Conservation (phyloP, 2,329 filamentous ascomycete genomes). For the Botryotinia globosa region DNA sequence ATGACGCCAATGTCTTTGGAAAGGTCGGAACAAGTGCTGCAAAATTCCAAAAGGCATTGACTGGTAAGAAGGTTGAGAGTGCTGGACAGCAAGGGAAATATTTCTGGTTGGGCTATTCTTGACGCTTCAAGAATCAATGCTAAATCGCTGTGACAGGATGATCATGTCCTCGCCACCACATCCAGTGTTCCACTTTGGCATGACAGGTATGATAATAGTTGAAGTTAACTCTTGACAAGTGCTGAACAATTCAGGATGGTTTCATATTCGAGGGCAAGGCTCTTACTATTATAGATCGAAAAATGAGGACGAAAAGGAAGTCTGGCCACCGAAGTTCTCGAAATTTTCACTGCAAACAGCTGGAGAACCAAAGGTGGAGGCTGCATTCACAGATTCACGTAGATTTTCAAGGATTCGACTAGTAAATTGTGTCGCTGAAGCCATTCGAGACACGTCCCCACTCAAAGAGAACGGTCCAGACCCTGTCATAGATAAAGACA, state of each 20-base stretch:
- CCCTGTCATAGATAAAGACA: conserved; percentile 76
- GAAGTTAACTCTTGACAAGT: conserved; percentile 1
- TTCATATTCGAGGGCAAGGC: conserved; percentile 77
- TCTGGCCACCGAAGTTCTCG: conserved; percentile 86
- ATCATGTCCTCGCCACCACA: conserved; percentile 77
- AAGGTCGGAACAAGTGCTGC: conserved; percentile 80
- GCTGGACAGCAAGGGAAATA: conserved; percentile 94
- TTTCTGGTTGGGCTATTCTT: conserved; percentile 62
- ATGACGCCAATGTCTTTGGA: conserved; percentile 84
- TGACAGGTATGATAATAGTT: conserved; percentile 50
- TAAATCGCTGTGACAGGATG: conserved; percentile 45
- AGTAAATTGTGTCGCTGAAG: conserved; percentile 72
- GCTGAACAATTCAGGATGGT: conserved; percentile 57
- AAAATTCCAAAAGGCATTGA: conserved; percentile 70
- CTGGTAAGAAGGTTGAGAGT: conserved; percentile 66
- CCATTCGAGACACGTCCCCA: conserved; percentile 74
- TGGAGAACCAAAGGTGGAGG: conserved; percentile 51
- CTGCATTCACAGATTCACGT: conserved; percentile 81
- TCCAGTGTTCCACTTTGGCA: conserved; percentile 83
- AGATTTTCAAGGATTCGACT: conserved; percentile 77
- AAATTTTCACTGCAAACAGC: conserved; percentile 76
- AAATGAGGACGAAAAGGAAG: conserved; percentile 43
- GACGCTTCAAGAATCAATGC: background rate
- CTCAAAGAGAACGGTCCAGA: conserved; percentile 92
- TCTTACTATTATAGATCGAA: conserved; percentile 78